Conservation (phyloP, 495 filamentous ascomycete species). For the Tuber melanosporum region DNA sequence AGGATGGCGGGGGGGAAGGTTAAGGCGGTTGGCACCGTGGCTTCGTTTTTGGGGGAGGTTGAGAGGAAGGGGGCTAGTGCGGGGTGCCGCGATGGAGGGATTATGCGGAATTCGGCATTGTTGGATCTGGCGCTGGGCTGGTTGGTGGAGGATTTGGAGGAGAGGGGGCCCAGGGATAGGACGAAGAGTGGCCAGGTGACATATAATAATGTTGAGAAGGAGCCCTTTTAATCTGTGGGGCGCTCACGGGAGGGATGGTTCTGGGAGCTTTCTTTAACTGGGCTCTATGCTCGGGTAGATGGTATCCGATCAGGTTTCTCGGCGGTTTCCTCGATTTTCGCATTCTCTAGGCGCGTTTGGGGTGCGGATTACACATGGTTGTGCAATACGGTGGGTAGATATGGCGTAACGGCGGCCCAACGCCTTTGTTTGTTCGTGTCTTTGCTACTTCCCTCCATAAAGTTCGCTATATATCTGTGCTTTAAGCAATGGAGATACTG, state of each 20-base stretch:
- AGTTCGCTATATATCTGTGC: not conserved
- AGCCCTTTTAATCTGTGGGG: constrained; percentile 15
- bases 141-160: constrained; percentile 74
- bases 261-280: not conserved
- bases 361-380: not conserved
- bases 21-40: constrained; percentile 79
- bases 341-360: not conserved
- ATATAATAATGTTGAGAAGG: constrained; percentile 24
- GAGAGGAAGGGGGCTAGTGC: constrained; percentile 40
- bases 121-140: constrained; percentile 73
- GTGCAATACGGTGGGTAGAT: not conserved
- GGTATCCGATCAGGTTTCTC: not conserved
- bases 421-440: not conserved
- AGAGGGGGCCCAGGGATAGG: constrained; percentile 62
- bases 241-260: not conserved
- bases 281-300: not conserved
- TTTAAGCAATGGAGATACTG: constrained; percentile 45
- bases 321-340: not conserved
- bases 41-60: constrained; percentile 77
- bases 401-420: not conserved
- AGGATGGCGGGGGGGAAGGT: constrained; percentile 86
- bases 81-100: constrained; percentile 35
- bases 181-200: constrained; percentile 29
- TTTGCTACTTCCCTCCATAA: constrained; percentile 4
- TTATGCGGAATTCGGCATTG: constrained; percentile 32